These are phyloP conservation scores for Penicillium brasilianum DNA, from an alignment of 2,329 filamentous ascomycete species.

Conservation along the genomic window DNA sequence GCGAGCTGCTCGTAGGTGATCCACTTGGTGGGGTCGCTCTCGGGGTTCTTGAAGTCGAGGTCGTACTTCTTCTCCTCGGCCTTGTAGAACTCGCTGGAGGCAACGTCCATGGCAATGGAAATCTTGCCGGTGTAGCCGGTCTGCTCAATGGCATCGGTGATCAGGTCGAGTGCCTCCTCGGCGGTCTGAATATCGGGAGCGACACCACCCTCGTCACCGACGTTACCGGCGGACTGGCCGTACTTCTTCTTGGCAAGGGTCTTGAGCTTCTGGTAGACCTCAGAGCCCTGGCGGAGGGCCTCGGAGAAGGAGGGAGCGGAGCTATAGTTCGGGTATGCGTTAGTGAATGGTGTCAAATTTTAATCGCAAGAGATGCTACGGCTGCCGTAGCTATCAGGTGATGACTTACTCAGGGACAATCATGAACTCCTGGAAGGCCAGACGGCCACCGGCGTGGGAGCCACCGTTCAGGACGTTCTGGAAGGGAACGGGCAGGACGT, in stretches of 20 bases:
- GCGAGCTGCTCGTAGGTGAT: conserved; percentile 98
- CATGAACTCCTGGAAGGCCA: conserved; percentile 97
- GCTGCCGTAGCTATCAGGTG: background rate
- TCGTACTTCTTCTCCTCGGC: conserved; percentile 98
- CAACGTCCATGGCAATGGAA: conserved; percentile 99
- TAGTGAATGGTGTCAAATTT: no score
- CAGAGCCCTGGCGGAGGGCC: conserved; percentile 92
- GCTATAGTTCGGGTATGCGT: conserved; percentile 48
- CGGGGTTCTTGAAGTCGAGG: conserved; percentile 99
- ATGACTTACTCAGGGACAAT: conserved; percentile 77
- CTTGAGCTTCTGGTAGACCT: conserved; percentile 99
- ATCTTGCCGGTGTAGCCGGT: conserved; percentile 95
- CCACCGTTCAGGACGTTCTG: conserved; percentile 94
- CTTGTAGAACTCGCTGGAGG: conserved; percentile 99
- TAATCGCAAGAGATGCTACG: background rate
- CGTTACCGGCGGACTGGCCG: conserved; percentile 97
- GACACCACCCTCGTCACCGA: conserved; percentile 99
- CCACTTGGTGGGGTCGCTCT: conserved; percentile 96
- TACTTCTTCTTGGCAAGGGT: conserved; percentile 98
- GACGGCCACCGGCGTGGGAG: conserved; percentile 94
- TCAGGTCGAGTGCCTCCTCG: conserved; percentile 95
- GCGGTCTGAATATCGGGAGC: conserved; percentile 97
- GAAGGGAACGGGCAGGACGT: conserved; percentile 87
- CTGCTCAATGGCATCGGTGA: conserved; percentile 90
- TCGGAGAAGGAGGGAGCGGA: conserved; percentile 89